phyloP scores from a whole-genome alignment of 2,329 filamentous ascomycete species.

The Fusarium sp. region DNA sequence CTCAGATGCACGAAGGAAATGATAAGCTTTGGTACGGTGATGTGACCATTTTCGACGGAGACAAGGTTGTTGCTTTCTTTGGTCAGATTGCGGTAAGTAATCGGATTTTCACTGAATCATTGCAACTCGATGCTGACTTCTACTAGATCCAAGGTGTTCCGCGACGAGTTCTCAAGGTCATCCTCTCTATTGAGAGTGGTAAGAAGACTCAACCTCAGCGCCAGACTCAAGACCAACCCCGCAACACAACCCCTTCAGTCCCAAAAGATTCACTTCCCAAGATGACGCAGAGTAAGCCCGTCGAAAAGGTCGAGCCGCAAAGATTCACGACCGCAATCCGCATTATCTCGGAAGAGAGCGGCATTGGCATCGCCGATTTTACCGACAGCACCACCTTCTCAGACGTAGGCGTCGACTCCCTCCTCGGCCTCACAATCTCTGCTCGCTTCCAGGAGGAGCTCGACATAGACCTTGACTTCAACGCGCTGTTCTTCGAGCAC shows the following conservation, averaged over 20 bases:
- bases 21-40: constrained; percentile 57
- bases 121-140: not conserved
- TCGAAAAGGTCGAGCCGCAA: not conserved
- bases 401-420: constrained; percentile 71
- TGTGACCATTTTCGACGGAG: constrained; percentile 67
- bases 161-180: constrained; percentile 38
- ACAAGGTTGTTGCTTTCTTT: constrained; percentile 58
- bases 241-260: not conserved
- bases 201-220: constrained; percentile 34
- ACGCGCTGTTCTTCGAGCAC: constrained; percentile 65
- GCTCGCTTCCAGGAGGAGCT: constrained; percentile 70
- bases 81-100: constrained; percentile 50
- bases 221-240: not conserved
- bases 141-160: constrained; percentile 37
- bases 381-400: constrained; percentile 68
- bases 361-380: constrained; percentile 57
- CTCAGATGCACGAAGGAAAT: constrained; percentile 32
- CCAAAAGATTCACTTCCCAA: fast-evolving
- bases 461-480: constrained; percentile 66
- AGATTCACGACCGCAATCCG: constrained; percentile 19
- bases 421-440: constrained; percentile 71
- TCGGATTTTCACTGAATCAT: fast-evolving
- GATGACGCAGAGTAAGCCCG: not conserved
- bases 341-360: constrained; percentile 42
- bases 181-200: constrained; percentile 33